Evolutionary conservation across 331 rosid species (phyloP).

Genomic region (Malus hybrid): DNA sequence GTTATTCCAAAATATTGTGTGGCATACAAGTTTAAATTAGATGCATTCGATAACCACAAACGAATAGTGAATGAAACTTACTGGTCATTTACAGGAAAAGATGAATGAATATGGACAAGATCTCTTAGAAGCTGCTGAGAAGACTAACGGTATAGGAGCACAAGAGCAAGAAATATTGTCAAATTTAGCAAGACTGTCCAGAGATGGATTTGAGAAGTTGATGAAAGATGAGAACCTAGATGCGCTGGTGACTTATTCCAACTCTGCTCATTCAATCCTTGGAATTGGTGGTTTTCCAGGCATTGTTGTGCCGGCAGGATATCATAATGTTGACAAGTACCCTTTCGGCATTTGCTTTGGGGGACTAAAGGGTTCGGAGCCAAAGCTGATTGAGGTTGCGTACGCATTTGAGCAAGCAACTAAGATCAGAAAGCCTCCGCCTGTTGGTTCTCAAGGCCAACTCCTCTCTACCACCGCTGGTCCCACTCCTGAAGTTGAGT

Average conservation of each 20-base stretch:
- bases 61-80: neutral
- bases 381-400: slow-evolving; percentile 44
- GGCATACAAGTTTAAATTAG: neutral
- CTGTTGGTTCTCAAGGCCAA: neutral
- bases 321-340: slow-evolving; percentile 24
- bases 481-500: neutral
- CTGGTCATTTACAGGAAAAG: slow-evolving; percentile 26
- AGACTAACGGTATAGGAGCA: slow-evolving; percentile 37
- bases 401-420: slow-evolving; percentile 46
- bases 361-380: slow-evolving; percentile 47
- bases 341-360: slow-evolving; percentile 63
- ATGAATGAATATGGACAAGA: slow-evolving; percentile 43
- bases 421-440: slow-evolving; percentile 17
- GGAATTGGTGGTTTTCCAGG: slow-evolving; percentile 68
- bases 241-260: slow-evolving; percentile 35
- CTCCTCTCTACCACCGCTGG: neutral
- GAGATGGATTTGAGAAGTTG: slow-evolving; percentile 44
- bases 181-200: slow-evolving; percentile 28
- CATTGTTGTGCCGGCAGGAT: slow-evolving; percentile 61
- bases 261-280: slow-evolving; percentile 10
- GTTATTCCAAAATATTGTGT: neutral
- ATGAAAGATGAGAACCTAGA: slow-evolving; percentile 46
- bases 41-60: neutral
- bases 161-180: slow-evolving; percentile 28
- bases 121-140: slow-evolving; percentile 26